A percentile compares a stretch with the other conserved stretches of the same genome.
These are phyloP conservation scores for Hymenoscyphus repandus DNA, from an alignment of 2,329 filamentous ascomycete species.

Conservation along the genomic window DNA sequence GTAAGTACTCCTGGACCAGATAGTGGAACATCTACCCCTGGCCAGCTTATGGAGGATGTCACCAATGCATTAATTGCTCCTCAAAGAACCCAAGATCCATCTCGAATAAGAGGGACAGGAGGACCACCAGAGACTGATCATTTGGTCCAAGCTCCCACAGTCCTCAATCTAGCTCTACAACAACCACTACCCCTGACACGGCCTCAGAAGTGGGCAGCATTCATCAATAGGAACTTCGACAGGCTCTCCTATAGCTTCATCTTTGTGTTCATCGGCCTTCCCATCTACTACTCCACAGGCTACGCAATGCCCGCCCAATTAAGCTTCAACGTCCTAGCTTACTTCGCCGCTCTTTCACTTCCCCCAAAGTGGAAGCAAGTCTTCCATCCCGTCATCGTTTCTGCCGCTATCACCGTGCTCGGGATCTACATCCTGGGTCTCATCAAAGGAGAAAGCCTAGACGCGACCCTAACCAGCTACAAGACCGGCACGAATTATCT, in stretches of 20 bases:
- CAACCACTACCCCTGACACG: constrained; percentile 39
- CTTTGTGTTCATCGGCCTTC: constrained; percentile 47
- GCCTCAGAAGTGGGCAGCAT: constrained; percentile 45
- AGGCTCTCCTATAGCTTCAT: constrained; percentile 38
- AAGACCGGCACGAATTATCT: constrained; percentile 49
- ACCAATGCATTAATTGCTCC: constrained; percentile 20
- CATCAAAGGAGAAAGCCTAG: constrained; percentile 37
- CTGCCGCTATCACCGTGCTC: constrained; percentile 48
- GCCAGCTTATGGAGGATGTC: constrained; percentile 2
- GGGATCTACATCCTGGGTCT: constrained; percentile 49
- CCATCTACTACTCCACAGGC: constrained; percentile 46
- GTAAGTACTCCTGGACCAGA: constrained; percentile 7
- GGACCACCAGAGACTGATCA: constrained; percentile 23
- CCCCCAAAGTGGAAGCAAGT: constrained; percentile 45
- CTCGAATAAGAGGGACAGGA: constrained; percentile 25
- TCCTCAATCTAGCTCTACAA: constrained; percentile 31
- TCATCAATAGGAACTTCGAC: constrained; percentile 42
- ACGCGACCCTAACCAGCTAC: constrained; percentile 41
- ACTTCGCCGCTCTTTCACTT: constrained; percentile 44
- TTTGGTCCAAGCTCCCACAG: not conserved
- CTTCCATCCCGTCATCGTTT: constrained; percentile 54
- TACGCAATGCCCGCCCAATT: constrained; percentile 45
- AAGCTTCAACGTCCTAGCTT: constrained; percentile 46
- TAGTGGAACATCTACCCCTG: constrained; percentile 3
- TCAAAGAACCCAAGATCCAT: constrained; percentile 26